Conservation (phyloP, 257 asterid genomes). For the Leptodermis oblonga region DNA sequence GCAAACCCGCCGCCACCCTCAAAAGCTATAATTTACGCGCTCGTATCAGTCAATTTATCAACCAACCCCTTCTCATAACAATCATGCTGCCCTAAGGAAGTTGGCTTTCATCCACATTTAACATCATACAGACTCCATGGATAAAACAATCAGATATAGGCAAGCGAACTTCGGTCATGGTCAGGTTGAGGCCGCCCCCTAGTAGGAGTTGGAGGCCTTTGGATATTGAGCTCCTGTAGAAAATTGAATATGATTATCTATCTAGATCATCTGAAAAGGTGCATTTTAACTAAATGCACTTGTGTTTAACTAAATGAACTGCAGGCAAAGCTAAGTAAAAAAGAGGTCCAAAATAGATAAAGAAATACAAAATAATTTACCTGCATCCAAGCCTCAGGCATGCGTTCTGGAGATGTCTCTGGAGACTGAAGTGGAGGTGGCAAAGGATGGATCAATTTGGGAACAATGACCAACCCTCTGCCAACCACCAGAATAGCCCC, state of each 20-base stretch:
- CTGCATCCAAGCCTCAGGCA: conserved; percentile 93
- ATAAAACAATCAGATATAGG: conserved; percentile 54
- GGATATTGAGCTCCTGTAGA: conserved; percentile 88
- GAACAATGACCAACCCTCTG: conserved; percentile 86
- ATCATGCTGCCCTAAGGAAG: not conserved
- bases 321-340: not conserved
- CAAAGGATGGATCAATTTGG: conserved; percentile 91
- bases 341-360: not conserved
- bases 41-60: not conserved
- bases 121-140: not conserved
- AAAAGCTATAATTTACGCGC: not conserved
- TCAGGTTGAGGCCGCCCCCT: conserved; percentile 98
- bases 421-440: conserved; percentile 98
- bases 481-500: conserved; percentile 98
- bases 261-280: not conserved
- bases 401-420: conserved; percentile 91
- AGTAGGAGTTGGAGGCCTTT: conserved; percentile 97
- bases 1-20: not conserved
- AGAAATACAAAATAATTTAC: conserved; percentile 27
- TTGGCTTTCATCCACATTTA: not conserved
- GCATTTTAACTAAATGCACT: not conserved
- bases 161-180: conserved; percentile 81
- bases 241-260: conserved; percentile 9
- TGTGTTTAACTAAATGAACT: not conserved
- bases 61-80: not conserved